Percentiles rank a stretch among this genome's conserved stretches.
Conservation (phyloP, 2,329 filamentous ascomycete genomes). For the Fusarium caatingaense region DNA sequence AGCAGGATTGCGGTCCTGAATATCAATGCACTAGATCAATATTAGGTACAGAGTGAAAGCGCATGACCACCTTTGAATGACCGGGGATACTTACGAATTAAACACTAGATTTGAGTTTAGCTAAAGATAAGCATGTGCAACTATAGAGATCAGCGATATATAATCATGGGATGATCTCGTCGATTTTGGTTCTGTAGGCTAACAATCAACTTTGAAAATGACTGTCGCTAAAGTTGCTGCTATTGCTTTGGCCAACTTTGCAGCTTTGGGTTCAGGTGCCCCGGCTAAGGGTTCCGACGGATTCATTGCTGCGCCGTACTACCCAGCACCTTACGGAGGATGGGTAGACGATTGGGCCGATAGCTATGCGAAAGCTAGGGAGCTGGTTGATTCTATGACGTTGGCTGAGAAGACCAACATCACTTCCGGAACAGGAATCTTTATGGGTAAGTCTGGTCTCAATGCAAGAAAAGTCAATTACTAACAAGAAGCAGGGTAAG, state of each 20-base stretch:
- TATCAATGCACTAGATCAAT: not conserved
- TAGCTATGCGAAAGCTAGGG: conserved; percentile 76
- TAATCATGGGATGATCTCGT: not conserved
- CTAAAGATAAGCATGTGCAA: not conserved
- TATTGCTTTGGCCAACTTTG: conserved; percentile 5
- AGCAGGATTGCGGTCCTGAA: conserved; percentile 13
- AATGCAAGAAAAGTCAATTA: not conserved
- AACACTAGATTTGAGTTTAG: not conserved
- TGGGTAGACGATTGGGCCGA: conserved; percentile 76
- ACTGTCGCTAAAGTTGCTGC: not conserved
- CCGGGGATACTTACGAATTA: conserved; percentile 14
- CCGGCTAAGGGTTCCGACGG: conserved; percentile 26
- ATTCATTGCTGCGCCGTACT: conserved; percentile 67
- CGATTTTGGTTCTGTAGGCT: not conserved
- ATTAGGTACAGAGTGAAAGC: not conserved
- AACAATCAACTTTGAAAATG: not conserved
- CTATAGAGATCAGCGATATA: not conserved
- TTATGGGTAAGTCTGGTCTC: conserved; percentile 65
- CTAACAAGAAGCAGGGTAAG: conserved; percentile 32
- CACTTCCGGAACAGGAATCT: conserved; percentile 76
- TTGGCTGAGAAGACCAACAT: conserved; percentile 84
- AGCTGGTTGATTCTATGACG: conserved; percentile 79
- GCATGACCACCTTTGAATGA: conserved; percentile 11
- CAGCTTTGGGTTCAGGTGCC: conserved; percentile 1
- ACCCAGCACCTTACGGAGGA: conserved; percentile 78